Evolutionary conservation across 1,139 yeast species (phyloP).

Genomic region (Yamadazyma dushanensis): DNA sequence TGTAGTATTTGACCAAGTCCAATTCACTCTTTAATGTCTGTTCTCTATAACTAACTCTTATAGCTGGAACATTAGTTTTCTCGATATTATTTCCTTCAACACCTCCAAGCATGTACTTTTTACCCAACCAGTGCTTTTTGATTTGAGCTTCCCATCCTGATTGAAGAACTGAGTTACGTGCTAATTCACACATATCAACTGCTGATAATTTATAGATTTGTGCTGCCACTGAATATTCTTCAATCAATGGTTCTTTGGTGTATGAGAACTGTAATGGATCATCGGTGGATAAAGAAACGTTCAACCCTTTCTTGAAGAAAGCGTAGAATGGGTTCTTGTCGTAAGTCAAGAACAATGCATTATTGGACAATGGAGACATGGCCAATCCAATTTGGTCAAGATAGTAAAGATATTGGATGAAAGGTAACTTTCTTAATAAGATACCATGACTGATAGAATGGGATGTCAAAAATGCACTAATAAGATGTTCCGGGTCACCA

Average conservation of each 20-base stretch:
- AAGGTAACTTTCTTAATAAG: conserved; percentile 86
- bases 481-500: conserved; percentile 96
- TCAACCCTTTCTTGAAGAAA: conserved; percentile 89
- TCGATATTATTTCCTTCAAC: conserved; percentile 83
- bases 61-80: conserved; percentile 92
- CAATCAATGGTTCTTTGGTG: conserved; percentile 96
- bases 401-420: conserved; percentile 88
- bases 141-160: conserved; percentile 87
- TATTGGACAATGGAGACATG: conserved; percentile 98
- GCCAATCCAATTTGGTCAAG: conserved; percentile 96
- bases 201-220: conserved; percentile 91
- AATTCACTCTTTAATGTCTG: conserved; percentile 80
- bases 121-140: conserved; percentile 92
- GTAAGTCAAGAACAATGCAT: conserved; percentile 91
- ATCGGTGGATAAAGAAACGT: conserved; percentile 84
- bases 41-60: conserved; percentile 76
- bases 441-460: conserved; percentile 97
- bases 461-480: conserved; percentile 83
- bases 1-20: conserved; percentile 66
- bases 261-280: conserved; percentile 84
- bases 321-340: conserved; percentile 91
- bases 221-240: conserved; percentile 96
- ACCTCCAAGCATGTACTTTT: conserved; percentile 60
- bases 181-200: conserved; percentile 98
- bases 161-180: conserved; percentile 75